Evolutionary conservation across 257 asterid genomes (phyloP), one percentile per base, ranked within the genome.

Genomic region (Penstemon eatonii): DNA sequence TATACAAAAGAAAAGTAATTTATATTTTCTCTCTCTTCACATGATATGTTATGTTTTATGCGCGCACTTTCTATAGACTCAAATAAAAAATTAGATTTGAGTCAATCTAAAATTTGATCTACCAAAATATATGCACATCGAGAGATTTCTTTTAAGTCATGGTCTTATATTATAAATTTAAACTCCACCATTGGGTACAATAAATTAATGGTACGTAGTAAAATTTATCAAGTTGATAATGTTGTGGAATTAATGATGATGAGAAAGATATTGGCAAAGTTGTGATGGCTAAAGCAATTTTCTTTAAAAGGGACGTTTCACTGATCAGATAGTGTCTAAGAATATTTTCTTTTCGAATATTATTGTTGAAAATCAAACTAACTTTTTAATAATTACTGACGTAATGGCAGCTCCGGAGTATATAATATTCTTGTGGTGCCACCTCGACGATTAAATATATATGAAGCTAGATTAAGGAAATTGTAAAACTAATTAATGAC

Each of bases 331-430:
- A 49, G 70, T 76, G 77, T 67, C 73, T 52, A 49, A 67, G 83
- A 70, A 76, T 73, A 58, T 68, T 72, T 77, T 2, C 80, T 71
- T 80, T 80, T 73, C 50, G 88, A 78, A 83, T 80, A 80, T 80
- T 63, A 25, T 25, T 67, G 41, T 44, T 57, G 62, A 73, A 75
- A 83, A 78, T 75, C 74, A 56, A 60, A 70, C 76, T 62, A 56
- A 39, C 86, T 80, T 83, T 78, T 56, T 62, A 51, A 65, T 67
- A 36, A 53, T 50, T 7, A 47, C 43, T 68, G 72, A 76, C 72
- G 79, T 80, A 10, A 36, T 15, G 18, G 18, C 18, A 15, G 18
- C 18, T 15, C 12, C 50, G 40, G 33, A 3, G 10, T 25, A 4
- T 37, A 3, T 10, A n/a, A 8, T 57, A 8, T 43, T 25, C 37